A percentile compares a stretch with the other conserved stretches of the same genome.
Conservation (phyloP, 2,329 filamentous ascomycete species). For the Stagonosporopsis vannaccii region DNA sequence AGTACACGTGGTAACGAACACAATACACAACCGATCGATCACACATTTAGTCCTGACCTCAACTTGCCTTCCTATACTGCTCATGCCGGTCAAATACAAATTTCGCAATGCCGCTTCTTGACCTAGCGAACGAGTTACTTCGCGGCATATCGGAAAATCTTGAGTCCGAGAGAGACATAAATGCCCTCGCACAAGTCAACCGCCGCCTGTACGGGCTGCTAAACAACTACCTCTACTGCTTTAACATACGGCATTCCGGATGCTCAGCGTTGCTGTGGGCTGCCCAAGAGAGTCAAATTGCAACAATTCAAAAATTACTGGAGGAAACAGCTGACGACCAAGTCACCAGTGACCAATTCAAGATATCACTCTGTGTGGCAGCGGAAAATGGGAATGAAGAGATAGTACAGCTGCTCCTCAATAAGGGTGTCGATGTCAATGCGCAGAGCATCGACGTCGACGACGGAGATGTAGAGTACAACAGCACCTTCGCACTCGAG, state of each 20-base stretch:
- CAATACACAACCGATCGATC: too few relatives aligned
- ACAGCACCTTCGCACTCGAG: too few relatives aligned
- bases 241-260: not conserved
- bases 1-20: too few relatives aligned
- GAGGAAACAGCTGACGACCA: slow-evolving; percentile 2
- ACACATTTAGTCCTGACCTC: too few relatives aligned
- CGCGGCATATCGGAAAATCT: not conserved
- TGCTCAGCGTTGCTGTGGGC: slow-evolving; percentile 9
- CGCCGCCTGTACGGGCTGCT: slow-evolving; percentile 3
- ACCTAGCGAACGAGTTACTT: slow-evolving; percentile 7
- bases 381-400: slow-evolving; percentile 16
- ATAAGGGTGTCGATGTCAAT: slow-evolving; percentile 4
- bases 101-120: slow-evolving; percentile 1
- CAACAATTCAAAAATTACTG: slow-evolving; percentile 8
- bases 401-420: slow-evolving; percentile 5
- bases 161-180: slow-evolving; percentile 6
- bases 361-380: slow-evolving; percentile 5
- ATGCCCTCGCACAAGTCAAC: slow-evolving; percentile 6
- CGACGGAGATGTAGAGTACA: too few relatives aligned
- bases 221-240: slow-evolving; percentile 1
- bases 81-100: too few relatives aligned
- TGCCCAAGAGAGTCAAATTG: slow-evolving; percentile 3
- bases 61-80: too few relatives aligned
- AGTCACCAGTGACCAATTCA: not conserved
- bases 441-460: too few relatives aligned